phyloP scores from a whole-genome alignment of 768 basidiomycete species.

The Pleurotus pulmonarius region DNA sequence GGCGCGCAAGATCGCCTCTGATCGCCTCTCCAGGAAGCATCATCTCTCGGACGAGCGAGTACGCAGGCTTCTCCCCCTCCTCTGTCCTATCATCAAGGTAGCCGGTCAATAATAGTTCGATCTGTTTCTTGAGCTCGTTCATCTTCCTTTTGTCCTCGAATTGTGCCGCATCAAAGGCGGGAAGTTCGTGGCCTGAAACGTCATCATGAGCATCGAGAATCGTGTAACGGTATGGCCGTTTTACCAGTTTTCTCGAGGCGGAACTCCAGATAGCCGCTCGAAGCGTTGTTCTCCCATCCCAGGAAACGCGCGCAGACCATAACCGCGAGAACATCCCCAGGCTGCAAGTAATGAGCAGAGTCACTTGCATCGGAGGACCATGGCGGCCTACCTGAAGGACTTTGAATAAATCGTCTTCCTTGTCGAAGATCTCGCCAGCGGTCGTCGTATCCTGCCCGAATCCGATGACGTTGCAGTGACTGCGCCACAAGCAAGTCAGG shows the following conservation, averaged over 20 bases:
- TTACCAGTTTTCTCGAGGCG: slow-evolving; percentile 21
- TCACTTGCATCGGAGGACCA: too few species aligned
- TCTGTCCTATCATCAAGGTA: not conserved
- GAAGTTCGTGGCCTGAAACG: not conserved
- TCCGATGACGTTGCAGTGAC: slow-evolving; percentile 20
- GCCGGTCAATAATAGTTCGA: not conserved
- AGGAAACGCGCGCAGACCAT: slow-evolving; percentile 25
- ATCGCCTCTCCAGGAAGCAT: not conserved
- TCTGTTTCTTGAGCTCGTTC: not conserved
- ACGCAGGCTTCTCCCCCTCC: not conserved
- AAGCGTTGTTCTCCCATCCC: slow-evolving; percentile 25
- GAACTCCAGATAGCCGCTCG: slow-evolving; percentile 22
- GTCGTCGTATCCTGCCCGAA: slow-evolving; percentile 12
- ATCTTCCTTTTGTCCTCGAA: not conserved
- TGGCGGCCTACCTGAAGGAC: slow-evolving; percentile 18
- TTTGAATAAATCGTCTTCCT: slow-evolving; percentile 14
- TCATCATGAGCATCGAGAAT: too few species aligned
- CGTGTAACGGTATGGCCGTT: too few species aligned
- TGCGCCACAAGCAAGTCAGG: slow-evolving; percentile 21
- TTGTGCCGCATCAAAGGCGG: not conserved
- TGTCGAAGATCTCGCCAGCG: slow-evolving; percentile 14
- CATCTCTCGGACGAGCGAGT: not conserved
- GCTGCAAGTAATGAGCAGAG: slow-evolving; percentile 11
- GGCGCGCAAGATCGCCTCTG: not conserved
- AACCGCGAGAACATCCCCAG: slow-evolving; percentile 26